Evolutionary conservation across 371 early-diverging fungal genomes (phyloP).

Genomic region (Lichtheimia corymbifera): DNA sequence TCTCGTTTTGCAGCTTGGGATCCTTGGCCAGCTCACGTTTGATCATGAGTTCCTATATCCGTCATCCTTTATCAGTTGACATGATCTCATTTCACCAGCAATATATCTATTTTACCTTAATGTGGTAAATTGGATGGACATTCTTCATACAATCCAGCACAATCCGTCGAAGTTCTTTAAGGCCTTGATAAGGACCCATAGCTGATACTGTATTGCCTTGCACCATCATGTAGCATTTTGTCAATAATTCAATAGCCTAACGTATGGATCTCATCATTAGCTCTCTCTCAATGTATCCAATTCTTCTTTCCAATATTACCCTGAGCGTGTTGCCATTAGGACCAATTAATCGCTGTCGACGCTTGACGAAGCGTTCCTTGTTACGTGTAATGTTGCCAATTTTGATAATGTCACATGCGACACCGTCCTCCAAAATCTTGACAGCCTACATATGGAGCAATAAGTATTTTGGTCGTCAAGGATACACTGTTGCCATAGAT

Average conservation of each 20-base stretch:
- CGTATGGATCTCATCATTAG: neutral
- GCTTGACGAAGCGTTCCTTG: constrained; percentile 97
- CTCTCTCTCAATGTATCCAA: neutral
- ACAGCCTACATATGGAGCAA: constrained; percentile 57
- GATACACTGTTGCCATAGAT: neutral
- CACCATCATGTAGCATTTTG: constrained; percentile 95
- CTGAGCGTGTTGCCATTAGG: constrained; percentile 98
- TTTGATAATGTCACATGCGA: constrained; percentile 96
- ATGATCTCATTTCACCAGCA: neutral
- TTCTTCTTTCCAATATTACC: constrained; percentile 20
- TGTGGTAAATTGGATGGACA: constrained; percentile 99
- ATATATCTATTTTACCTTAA: constrained; percentile 70
- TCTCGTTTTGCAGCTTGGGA: constrained; percentile 90
- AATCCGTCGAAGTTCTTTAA: constrained; percentile 91
- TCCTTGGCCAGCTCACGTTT: constrained; percentile 98
- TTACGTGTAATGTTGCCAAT: constrained; percentile 93
- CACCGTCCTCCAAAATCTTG: constrained; percentile 92
- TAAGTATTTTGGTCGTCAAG: constrained; percentile 1
- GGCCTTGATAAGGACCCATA: constrained; percentile 92
- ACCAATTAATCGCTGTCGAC: constrained; percentile 96
- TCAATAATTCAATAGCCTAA: constrained; percentile 95
- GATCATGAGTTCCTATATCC: constrained; percentile 91
- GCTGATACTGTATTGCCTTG: constrained; percentile 97
- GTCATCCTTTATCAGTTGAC: neutral
- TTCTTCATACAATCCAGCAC: constrained; percentile 98